Evolutionary conservation across 768 basidiomycete species (phyloP).

Genomic region (Podaxis rugospora): DNA sequence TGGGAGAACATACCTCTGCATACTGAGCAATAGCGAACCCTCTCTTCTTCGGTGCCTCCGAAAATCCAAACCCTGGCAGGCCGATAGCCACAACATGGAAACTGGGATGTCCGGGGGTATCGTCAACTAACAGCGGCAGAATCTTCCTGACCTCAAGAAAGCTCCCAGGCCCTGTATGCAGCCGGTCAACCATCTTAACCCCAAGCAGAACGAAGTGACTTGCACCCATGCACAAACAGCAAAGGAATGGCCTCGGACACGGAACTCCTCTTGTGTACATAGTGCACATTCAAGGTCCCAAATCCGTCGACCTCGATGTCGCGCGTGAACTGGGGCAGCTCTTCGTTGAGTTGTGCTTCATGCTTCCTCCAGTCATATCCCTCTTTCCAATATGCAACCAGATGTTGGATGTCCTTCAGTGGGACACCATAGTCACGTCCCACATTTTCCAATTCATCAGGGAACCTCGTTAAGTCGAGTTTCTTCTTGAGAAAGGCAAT

Average conservation of each 20-base stretch:
- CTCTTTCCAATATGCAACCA: constrained; percentile 41
- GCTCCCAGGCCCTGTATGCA: constrained; percentile 51
- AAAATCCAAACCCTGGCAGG: constrained; percentile 62
- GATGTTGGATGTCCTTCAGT: constrained; percentile 39
- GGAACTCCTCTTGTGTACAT: constrained; percentile 48
- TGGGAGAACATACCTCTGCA: constrained; percentile 39
- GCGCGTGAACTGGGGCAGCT: constrained; percentile 50
- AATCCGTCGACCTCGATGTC: constrained; percentile 45
- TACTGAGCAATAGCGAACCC: constrained; percentile 45
- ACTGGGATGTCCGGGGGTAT: constrained; percentile 39
- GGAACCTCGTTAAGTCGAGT: constrained; percentile 34
- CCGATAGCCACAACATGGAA: constrained; percentile 62
- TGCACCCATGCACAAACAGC: constrained; percentile 47
- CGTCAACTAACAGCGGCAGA: constrained; percentile 44
- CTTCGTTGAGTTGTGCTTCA: constrained; percentile 44
- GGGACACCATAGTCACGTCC: constrained; percentile 41
- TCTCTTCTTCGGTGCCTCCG: constrained; percentile 45
- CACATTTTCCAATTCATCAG: constrained; percentile 37
- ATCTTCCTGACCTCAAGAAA: constrained; percentile 57
- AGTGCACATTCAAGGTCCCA: constrained; percentile 44
- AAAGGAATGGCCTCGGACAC: constrained; percentile 36
- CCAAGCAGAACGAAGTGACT: constrained; percentile 10
- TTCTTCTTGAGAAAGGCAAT: constrained; percentile 32
- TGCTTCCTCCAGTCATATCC: constrained; percentile 51
- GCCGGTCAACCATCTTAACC: background rate